phyloP scores from a whole-genome alignment of 1,284 basidiomycete genomes.

The Peniophora sp. region DNA sequence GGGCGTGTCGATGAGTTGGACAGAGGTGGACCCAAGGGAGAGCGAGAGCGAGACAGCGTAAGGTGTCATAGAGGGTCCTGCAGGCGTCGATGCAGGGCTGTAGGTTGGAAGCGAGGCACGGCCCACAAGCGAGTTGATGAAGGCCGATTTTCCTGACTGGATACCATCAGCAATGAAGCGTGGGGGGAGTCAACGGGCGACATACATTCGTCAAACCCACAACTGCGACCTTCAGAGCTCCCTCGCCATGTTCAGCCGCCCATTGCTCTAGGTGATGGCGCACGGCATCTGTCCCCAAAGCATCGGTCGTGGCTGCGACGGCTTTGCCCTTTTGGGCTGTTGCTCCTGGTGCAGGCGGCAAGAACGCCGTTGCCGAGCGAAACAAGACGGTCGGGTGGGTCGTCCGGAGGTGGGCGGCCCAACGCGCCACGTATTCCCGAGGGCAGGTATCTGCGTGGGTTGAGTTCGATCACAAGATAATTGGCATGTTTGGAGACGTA shows the following conservation, averaged over 20 bases:
- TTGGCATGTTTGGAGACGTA: conserved; percentile 26
- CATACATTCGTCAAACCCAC: conserved; percentile 72
- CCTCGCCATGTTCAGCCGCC: conserved; percentile 38
- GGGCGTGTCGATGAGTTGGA: conserved; percentile 78
- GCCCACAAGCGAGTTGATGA: conserved; percentile 69
- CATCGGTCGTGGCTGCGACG: conserved; percentile 42
- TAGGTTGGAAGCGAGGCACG: conserved; percentile 57
- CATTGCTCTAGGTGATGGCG: conserved; percentile 36
- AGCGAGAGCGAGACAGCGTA: conserved; percentile 57
- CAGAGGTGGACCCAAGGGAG: conserved; percentile 33
- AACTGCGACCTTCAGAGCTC: conserved; percentile 57
- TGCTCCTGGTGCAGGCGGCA: conserved; percentile 30
- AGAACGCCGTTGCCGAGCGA: conserved; percentile 66
- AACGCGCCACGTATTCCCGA: conserved; percentile 69
- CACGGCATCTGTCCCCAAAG: conserved; percentile 46
- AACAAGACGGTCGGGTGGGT: conserved; percentile 75
- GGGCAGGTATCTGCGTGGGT: conserved; percentile 69
- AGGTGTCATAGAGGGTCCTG: conserved; percentile 51
- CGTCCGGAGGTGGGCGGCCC: conserved; percentile 65
- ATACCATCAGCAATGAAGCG: conserved; percentile 7
- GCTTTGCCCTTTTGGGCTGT: conserved; percentile 33
- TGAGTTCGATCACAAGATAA: not conserved
- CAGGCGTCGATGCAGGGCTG: conserved; percentile 38
- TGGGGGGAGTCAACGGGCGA: conserved; percentile 6
- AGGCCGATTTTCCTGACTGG: conserved; percentile 74